Evolutionary conservation across 1,284 basidiomycete species (phyloP), one percentile per base, ranked within the genome.

Genomic region (Cryptococcus hybrid): DNA sequence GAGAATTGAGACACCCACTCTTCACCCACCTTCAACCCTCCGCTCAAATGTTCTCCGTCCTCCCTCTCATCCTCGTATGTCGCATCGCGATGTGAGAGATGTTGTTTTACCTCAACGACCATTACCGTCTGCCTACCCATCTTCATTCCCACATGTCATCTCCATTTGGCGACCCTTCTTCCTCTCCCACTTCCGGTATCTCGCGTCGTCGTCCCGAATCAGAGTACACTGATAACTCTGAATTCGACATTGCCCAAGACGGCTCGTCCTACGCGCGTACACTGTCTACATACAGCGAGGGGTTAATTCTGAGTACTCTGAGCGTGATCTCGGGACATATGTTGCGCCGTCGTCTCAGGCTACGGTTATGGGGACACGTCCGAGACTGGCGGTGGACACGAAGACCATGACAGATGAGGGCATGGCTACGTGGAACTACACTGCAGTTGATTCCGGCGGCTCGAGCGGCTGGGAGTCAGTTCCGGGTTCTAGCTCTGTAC

Each of bases 211-310:
- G 49, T 4, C 37, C 55, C 18, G 49, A 50, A 38, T 61, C 63
- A 37, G 40, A 55, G 1, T 73, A 69, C 63, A 67, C 67, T 3
- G 68, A 71, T 56, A 61, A 69, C 49, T 65, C 67, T 24, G 71
- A 73, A 49, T 64, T 66, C 37, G 71, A 73, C 56, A 65, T 69
- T 18, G 66, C 66, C 0, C 56, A 62, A 35, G 68, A 69, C 54
- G 71, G 71, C 13, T 63, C 60, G 3, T 64, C 59, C 3, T 64
- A 69, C 37, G 67, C 68, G 3, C 59, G 69, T n/a, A 73, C 71
- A 3, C 47, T 70, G 18, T 67, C 65, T 15, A 71, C 68, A 13
- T 61, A 58, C 40, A 58, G 57, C 40, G 57, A 61, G 45, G 54
- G 34, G 52, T 57, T 12, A 58, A 61, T 38, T 61, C 60, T 6